A percentile compares a stretch with the other conserved stretches of the same genome.
Evolutionary conservation across 2,329 filamentous ascomycete genomes (phyloP).

Genomic region (Xylariales sp.): DNA sequence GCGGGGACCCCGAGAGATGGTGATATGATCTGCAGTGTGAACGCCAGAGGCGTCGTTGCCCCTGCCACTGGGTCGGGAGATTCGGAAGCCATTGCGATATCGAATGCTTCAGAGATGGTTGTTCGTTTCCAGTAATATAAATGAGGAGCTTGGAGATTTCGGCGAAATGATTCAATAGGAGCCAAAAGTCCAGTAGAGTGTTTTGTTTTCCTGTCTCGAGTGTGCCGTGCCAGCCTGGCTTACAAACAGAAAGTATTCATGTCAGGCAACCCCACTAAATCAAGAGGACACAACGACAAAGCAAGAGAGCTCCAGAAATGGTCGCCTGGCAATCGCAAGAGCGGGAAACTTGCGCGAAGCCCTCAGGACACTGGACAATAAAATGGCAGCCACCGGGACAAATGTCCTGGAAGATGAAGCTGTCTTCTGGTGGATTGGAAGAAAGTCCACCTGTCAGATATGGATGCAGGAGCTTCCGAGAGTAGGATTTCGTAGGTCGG

Average conservation of each 20-base stretch:
- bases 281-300: too few species aligned
- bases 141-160: not conserved
- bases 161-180: constrained; percentile 9
- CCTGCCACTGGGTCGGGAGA: constrained; percentile 20
- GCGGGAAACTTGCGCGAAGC: too few species aligned
- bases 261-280: not conserved
- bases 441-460: too few species aligned
- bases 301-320: too few species aligned
- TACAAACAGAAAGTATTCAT: constrained; percentile 1
- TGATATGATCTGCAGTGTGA: constrained; percentile 56
- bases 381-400: too few species aligned
- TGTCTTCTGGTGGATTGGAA: too few species aligned
- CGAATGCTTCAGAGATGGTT: not conserved
- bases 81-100: constrained; percentile 33
- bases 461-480: not conserved
- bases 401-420: too few species aligned
- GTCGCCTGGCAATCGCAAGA: too few species aligned
- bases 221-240: not conserved
- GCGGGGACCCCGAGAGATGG: constrained; percentile 50
- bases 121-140: not conserved
- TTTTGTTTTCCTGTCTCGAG: not conserved
- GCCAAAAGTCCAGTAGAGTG: constrained; percentile 3
- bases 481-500: constrained; percentile 7
- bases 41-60: too few species aligned
- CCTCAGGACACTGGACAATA: too few species aligned